Base-by-base conservation (phyloP, 176 grass and related monocot species). In the Bonia amplexicaulis region DNA sequence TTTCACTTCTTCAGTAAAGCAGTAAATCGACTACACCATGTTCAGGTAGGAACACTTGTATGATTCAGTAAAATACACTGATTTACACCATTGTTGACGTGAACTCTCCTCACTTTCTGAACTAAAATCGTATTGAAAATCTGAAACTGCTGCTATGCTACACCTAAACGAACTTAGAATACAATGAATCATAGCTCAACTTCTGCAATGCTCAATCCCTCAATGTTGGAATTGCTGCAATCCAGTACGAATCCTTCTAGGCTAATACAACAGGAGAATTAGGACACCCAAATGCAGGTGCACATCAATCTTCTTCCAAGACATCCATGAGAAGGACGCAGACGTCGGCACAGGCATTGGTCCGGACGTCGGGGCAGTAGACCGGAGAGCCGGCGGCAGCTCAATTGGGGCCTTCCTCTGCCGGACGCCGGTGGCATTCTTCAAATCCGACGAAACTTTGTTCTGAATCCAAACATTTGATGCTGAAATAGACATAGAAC, bases 391-490 rank as follows among this genome's bases (percentile, higher is more conserved):
- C 15, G 90, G 93, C 27, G 87, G 73, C 49, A 78, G 33, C 44
- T 76, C 54, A 1, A 82, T 8, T 16, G 90, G 90, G 5, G 73
- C 70, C 63, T 80, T 79, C 62, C 11, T 49, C 77, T 92, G 90
- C 80, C 71, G 25, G 53, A 73, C 41, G 26, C 87, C 86, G 4
- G 87, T 81, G 22, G 25, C 72, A 33, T 89, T 88, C 84, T 69
- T 82, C 9, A 27, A 88, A 35, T 74, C 46, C 15, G 65, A 54
- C 37, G 89, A 87, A 11, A 69, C 61, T 65, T 83, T 51, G 40
- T 57, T 84, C 79, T 88, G 76, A 31, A 83, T 74, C 93, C 91
- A 98, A 10, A 76, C 62, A 2, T 88, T 73, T 9, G 81, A 90
- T 58, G 96, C 96, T 93, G 91, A 79, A 86, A 69, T 6, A 83